phyloP scores from a whole-genome alignment of 2,329 filamentous ascomycete genomes.

The Simplicillium sp. region DNA sequence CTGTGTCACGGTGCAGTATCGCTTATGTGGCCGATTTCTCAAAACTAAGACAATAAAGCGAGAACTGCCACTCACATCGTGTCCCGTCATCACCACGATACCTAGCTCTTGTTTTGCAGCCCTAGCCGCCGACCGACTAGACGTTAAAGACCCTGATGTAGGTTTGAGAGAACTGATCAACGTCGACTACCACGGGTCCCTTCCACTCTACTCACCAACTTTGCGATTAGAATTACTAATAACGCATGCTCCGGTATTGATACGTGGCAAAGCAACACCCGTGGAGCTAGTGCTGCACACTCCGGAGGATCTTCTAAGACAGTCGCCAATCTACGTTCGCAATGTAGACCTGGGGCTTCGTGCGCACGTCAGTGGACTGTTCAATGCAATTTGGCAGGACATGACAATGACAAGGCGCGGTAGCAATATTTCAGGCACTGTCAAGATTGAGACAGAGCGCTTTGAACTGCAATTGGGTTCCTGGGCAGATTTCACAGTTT shows the following conservation, averaged over 20 bases:
- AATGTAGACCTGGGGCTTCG: neutral
- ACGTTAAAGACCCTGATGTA: no score
- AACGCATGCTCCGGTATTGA: neutral
- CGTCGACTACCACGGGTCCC: no score
- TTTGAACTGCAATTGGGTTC: neutral
- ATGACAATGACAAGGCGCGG: neutral
- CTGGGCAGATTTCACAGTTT: neutral
- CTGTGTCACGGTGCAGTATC: neutral
- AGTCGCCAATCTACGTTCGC: neutral
- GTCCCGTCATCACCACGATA: neutral
- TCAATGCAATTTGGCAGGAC: no score
- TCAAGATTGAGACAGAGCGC: neutral
- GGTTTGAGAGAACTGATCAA: no score
- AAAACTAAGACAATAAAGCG: neutral
- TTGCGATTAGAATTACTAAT: neutral
- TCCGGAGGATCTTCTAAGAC: neutral
- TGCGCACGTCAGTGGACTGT: no score
- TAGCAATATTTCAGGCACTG: neutral
- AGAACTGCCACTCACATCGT: neutral
- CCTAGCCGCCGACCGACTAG: no score
- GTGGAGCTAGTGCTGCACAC: neutral
- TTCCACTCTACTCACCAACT: neutral
- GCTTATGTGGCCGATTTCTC: neutral
- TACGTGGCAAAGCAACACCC: neutral
- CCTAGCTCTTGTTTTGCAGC: no score